Evolutionary conservation across 768 basidiomycete species (phyloP), one percentile per base, ranked within the genome.

Genomic region (Lenzites betulinus): DNA sequence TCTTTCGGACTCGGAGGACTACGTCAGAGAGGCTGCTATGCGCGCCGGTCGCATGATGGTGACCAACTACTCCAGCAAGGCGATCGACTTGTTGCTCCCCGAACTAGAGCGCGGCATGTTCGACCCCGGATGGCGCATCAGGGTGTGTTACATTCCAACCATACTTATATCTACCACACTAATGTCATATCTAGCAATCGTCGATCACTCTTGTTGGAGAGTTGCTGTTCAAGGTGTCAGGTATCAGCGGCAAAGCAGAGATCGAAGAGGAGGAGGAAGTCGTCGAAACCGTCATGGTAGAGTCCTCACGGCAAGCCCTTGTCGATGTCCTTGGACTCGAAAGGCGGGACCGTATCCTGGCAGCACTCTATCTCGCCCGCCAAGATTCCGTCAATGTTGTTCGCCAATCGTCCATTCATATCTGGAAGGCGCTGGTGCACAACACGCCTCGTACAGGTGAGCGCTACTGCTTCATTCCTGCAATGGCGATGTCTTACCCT

Each of bases 41-140:
- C 86, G 93, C 36, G 95, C 96, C n/a, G 95, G 96, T 58, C 82
- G 97, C 64, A 98, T 98, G 94, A 89, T 98, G 65, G 92, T 99
- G 64, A 89, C 87, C 59, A 97, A 95, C 72, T 98, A 98, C 77
- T 90, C 95, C 12, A 85, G 67, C 69, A 92, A 87, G 70, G 96
- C 96, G 6, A 93, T 98, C 58, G 96, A 98, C 64, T 79, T 99
- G 23, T 80, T 99, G 20, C 78, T 99, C 8, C 97, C 96, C 1
- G 95, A 98, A 73, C 84, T 98, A 39, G 95, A 98, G 72, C 84
- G 81, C 36, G 94, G 95, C 0, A 95, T 99, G 88, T 94, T 98
- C 72, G 95, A 98, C 74, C 76, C 88, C 42, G 86, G 89, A 36
- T 98, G 96, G 95, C 87, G 96, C 33, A 98, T 98, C 70, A 81